phyloP scores from a whole-genome alignment of 2,329 filamentous ascomycete genomes.

The Nemania diffusa region DNA sequence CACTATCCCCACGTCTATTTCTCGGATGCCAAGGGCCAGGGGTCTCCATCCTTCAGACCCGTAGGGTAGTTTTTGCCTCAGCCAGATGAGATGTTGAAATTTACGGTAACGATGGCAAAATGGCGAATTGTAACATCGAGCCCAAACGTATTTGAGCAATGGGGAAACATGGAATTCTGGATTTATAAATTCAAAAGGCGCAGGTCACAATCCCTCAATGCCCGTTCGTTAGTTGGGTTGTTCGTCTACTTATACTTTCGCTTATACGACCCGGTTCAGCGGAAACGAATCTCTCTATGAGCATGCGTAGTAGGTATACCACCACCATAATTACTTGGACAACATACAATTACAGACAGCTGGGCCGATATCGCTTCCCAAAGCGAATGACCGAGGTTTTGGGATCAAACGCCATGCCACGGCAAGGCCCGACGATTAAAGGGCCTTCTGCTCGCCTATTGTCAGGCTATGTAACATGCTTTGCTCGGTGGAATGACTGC shows the following conservation, averaged over 20 bases:
- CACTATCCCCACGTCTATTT: conserved; percentile 22
- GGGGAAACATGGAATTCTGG: neutral
- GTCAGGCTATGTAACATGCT: conserved; percentile 1
- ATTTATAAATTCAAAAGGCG: neutral
- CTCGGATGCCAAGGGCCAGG: conserved; percentile 20
- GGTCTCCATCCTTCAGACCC: conserved; percentile 22
- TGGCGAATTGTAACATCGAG: neutral
- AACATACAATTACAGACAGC: neutral
- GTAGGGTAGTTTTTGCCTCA: neutral
- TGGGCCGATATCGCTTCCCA: conserved; percentile 30
- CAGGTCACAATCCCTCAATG: too few species aligned
- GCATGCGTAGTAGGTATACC: too few species aligned
- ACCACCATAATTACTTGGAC: neutral
- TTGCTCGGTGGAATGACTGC: conserved; percentile 9
- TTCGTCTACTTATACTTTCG: neutral
- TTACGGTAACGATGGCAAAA: neutral
- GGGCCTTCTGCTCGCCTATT: conserved; percentile 9
- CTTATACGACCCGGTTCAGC: neutral
- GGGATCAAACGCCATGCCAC: conserved; percentile 18
- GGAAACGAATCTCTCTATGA: conserved; percentile 4
- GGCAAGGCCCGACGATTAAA: conserved; percentile 19
- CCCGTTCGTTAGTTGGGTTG: too few species aligned
- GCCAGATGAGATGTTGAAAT: neutral
- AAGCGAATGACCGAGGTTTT: conserved; percentile 2
- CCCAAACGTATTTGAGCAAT: too few species aligned